phyloP scores from a whole-genome alignment of 1,139 yeast species.

The Eremothecium coryli region DNA sequence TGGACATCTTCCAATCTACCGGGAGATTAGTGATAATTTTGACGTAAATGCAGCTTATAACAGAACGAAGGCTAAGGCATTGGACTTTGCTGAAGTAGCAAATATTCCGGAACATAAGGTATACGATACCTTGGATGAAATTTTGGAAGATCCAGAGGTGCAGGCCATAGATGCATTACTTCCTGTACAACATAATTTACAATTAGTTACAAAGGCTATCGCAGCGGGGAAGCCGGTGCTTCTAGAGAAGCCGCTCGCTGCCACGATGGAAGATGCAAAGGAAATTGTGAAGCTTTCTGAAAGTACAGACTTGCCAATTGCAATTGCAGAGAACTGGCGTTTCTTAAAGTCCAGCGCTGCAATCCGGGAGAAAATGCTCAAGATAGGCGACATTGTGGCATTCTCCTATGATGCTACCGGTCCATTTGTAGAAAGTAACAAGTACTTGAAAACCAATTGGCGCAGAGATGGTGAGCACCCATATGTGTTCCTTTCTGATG shows the following conservation, averaged over 20 bases:
- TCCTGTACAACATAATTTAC: constrained; percentile 73
- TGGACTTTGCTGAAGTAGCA: constrained; percentile 61
- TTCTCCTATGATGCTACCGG: constrained; percentile 80
- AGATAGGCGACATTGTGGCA: constrained; percentile 67
- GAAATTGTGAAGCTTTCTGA: constrained; percentile 62
- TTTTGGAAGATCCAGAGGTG: constrained; percentile 52
- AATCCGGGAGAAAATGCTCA: constrained; percentile 47
- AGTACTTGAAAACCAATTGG: constrained; percentile 71
- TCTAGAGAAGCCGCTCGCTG: constrained; percentile 88
- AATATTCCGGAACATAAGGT: constrained; percentile 44
- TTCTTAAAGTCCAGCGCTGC: constrained; percentile 49
- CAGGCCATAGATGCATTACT: constrained; percentile 76
- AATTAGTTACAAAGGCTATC: constrained; percentile 51
- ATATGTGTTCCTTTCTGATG: constrained; percentile 86
- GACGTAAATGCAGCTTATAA: constrained; percentile 59
- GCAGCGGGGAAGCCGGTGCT: constrained; percentile 66
- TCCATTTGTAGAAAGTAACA: constrained; percentile 54
- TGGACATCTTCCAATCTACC: constrained; percentile 67
- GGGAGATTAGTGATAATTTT: constrained; percentile 37
- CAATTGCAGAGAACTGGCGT: constrained; percentile 78
- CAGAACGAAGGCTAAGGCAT: constrained; percentile 77
- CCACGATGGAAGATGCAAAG: constrained; percentile 67
- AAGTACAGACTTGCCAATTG: constrained; percentile 53
- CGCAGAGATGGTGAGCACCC: constrained; percentile 81
- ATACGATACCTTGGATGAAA: constrained; percentile 54